These are phyloP conservation scores for Chlorophyllum brunneum DNA, from an alignment of 768 basidiomycete genomes.

Conservation along the genomic window DNA sequence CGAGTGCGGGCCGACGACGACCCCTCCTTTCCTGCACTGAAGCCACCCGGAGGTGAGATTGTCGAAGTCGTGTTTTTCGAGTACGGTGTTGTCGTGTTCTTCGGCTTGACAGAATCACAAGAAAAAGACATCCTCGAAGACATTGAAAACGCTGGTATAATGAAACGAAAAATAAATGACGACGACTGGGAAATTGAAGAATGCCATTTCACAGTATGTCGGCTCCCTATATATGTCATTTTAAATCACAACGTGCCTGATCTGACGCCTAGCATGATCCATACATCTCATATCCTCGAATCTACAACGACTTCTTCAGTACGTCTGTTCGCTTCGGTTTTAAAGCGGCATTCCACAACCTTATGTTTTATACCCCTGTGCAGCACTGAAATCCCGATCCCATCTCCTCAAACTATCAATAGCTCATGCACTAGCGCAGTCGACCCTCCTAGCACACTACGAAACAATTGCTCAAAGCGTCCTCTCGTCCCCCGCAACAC, in stretches of 20 bases:
- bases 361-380: neutral
- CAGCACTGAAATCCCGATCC: slow-evolving; percentile 89
- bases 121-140: slow-evolving; percentile 87
- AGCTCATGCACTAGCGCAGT: slow-evolving; percentile 91
- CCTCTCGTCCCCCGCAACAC: slow-evolving; percentile 70
- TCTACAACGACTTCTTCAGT: slow-evolving; percentile 98
- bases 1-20: too few relatives aligned
- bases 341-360: too few relatives aligned
- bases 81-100: slow-evolving; percentile 91
- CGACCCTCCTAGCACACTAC: slow-evolving; percentile 85
- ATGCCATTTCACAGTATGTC: slow-evolving; percentile 79
- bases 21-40: neutral
- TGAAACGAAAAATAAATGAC: slow-evolving; percentile 58
- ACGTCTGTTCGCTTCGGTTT: slow-evolving; percentile 24
- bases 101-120: slow-evolving; percentile 76
- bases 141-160: slow-evolving; percentile 63
- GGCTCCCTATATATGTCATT: neutral
- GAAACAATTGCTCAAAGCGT: slow-evolving; percentile 76
- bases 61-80: slow-evolving; percentile 79
- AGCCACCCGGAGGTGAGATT: slow-evolving; percentile 35
- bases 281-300: slow-evolving; percentile 78
- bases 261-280: slow-evolving; percentile 64
- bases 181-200: slow-evolving; percentile 90
- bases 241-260: slow-evolving; percentile 1
- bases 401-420: slow-evolving; percentile 91